Conservation (phyloP, 176 grass and related monocot species). For the Carex cristatella region DNA sequence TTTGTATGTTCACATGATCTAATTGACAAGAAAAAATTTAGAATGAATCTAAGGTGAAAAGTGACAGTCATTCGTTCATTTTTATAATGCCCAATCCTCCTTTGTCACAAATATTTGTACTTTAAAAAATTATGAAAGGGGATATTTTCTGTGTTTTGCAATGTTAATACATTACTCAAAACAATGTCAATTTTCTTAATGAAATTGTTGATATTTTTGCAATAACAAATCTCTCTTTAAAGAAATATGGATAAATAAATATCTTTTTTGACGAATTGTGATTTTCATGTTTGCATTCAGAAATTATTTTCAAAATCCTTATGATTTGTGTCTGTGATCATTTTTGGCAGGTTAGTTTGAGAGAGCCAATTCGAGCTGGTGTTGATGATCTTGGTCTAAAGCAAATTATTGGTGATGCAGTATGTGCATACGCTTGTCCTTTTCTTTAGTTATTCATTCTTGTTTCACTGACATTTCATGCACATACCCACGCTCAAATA, state of each 20-base stretch:
- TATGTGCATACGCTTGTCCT: constrained; percentile 36
- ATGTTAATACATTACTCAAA: not conserved
- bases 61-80: not conserved
- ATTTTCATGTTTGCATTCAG: not conserved
- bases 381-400: constrained; percentile 57
- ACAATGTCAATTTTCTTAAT: not conserved
- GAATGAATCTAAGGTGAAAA: not conserved
- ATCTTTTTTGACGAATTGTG: not conserved
- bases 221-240: not conserved
- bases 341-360: constrained; percentile 81
- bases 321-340: constrained; percentile 11
- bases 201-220: not conserved
- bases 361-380: constrained; percentile 65
- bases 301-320: not conserved
- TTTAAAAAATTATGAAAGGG: not conserved
- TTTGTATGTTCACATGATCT: not conserved
- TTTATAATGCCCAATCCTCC: too few relatives aligned
- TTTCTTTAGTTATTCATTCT: not conserved
- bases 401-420: constrained; percentile 80
- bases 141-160: not conserved
- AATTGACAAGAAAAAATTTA: not conserved
- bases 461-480: constrained; percentile 6
- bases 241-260: not conserved
- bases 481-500: not conserved
- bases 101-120: not conserved